Evolutionary conservation across 2,329 filamentous ascomycete species (phyloP).

Genomic region (Aureobasidium sp.): DNA sequence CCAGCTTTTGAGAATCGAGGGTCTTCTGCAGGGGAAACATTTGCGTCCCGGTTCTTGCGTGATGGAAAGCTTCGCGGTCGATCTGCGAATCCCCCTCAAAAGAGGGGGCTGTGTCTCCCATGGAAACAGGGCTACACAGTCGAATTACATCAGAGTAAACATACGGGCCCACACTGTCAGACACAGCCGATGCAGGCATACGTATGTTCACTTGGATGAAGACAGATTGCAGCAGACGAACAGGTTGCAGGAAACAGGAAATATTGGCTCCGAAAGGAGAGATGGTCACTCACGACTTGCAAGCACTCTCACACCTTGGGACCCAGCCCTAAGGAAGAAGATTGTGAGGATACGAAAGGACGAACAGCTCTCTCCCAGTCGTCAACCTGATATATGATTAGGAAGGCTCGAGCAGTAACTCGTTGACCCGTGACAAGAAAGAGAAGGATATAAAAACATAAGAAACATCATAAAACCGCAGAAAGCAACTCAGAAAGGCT

Average conservation of each 20-base stretch:
- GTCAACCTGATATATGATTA: too few species aligned
- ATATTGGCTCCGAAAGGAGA: not conserved
- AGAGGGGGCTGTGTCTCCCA: constrained; percentile 2
- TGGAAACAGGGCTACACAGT: not conserved
- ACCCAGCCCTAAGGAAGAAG: not conserved
- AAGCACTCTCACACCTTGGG: too few species aligned
- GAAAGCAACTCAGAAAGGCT: constrained; percentile 22
- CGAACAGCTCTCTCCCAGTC: not conserved
- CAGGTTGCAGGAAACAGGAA: not conserved
- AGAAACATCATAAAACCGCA: not conserved
- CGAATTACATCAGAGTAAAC: constrained; percentile 7
- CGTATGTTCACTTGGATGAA: not conserved
- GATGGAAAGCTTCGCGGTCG: constrained; percentile 2
- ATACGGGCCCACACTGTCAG: not conserved
- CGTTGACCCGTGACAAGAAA: not conserved
- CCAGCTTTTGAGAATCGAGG: too few species aligned
- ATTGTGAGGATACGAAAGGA: not conserved
- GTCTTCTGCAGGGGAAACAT: not conserved
- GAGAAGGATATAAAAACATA: not conserved
- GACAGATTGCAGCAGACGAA: not conserved
- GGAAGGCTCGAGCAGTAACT: too few species aligned
- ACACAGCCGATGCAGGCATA: not conserved
- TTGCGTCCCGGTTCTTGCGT: not conserved
- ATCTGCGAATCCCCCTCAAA: constrained; percentile 8
- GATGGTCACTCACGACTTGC: too few species aligned